Base-by-base conservation (phyloP, 306 rosid species). In the Carpinus viminea region DNA sequence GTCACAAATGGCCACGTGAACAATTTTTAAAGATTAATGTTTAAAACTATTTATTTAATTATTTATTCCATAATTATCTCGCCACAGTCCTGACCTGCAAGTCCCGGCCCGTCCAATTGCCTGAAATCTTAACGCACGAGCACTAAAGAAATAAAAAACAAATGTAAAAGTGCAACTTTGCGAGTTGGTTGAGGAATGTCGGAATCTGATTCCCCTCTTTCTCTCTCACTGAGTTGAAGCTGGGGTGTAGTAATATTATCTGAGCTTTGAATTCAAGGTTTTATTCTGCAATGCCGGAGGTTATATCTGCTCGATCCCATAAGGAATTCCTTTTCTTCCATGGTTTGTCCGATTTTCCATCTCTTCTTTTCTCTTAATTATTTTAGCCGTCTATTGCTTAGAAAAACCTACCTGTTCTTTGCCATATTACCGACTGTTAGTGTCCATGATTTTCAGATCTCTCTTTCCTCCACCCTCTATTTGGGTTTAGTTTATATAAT, bases 291-390 rank as follows among this genome's bases (percentile, higher is more conserved):
- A 51, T 78, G 73, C 76, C 59, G 21, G 70, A 68, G 74, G 21
- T 38, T 34, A 24, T 24, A 34, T 76, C 85, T 20, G 1, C 76
- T 10, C 77, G 5, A 75, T 11, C 78, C 74, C 77, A 50, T 62
- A 43, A 59, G 12, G 76, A 74, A 76, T 50, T 47, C 20, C 76
- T 8, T 57, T 16, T 65, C 12, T 36, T 80, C 68, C 82, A 84
- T 87, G 91, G 89, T 91, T 79, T 75, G 86, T 85, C 79, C 76
- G 11, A 54, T 71, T 7, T 24, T 78, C 15, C 47, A 15, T 31
- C 13, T 64, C 65, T 73, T 54, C 4, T 38, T 38, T 38, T 38
- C 43, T 38, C 43, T 38, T 38, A n/a, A n/a, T n/a, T n/a, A 38
- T 38, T 38, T 38, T 38, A 38, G 5, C 43, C 11, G 43, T 62